Conservation (phyloP, 345 rosid species). For the Euphorbia pulcherrima region DNA sequence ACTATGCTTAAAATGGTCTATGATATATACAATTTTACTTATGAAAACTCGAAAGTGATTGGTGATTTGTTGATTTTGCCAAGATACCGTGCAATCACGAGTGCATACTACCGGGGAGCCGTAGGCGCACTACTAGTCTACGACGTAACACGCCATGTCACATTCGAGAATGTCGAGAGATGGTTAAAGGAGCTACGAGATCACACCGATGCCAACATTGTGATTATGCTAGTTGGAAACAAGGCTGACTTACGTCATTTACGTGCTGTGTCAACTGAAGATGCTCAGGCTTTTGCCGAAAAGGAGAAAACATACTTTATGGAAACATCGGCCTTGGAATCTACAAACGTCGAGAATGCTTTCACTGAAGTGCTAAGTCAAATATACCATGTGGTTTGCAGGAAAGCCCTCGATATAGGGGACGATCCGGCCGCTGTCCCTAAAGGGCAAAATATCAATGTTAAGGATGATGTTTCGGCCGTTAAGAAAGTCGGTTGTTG, state of each 20-base stretch:
- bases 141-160: constrained; percentile 78
- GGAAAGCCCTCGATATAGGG: constrained; percentile 74
- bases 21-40: not conserved
- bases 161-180: constrained; percentile 80
- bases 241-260: constrained; percentile 86
- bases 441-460: constrained; percentile 69
- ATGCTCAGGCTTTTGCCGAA: constrained; percentile 63
- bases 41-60: constrained; percentile 1
- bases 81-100: constrained; percentile 82
- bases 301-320: constrained; percentile 69
- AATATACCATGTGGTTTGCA: constrained; percentile 73
- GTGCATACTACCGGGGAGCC: constrained; percentile 88
- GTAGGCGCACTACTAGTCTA: constrained; percentile 81
- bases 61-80: constrained; percentile 2
- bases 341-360: constrained; percentile 74
- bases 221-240: constrained; percentile 89
- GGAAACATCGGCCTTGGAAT: constrained; percentile 89
- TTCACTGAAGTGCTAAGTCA: constrained; percentile 79
- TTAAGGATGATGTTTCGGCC: constrained; percentile 66
- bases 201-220: constrained; percentile 79
- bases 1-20: not conserved
- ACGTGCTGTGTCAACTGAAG: constrained; percentile 67
- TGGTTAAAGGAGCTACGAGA: constrained; percentile 88
- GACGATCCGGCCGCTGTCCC: constrained; percentile 83
- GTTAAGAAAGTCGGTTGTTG: constrained; percentile 78